Base-by-base conservation (phyloP, 257 asterid species). In the Perilla frutescens region DNA sequence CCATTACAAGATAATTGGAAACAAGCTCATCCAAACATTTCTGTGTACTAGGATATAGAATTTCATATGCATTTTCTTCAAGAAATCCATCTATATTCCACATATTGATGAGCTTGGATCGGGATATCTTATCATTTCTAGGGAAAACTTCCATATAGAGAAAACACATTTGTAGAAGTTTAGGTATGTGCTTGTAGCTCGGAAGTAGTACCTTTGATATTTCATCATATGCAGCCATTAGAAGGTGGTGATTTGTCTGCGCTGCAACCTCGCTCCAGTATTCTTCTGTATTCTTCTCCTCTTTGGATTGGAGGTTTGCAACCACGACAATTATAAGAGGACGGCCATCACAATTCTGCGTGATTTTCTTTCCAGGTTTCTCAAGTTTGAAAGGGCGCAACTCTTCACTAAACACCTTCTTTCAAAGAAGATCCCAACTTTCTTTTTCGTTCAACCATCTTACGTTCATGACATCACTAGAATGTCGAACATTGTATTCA, bases 121-220 rank as follows among this genome's bases (percentile, higher is more conserved):
- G n/a, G 3, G 62, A 51, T 15, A 80, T 80, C 36, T 29, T n/a
- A 12, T 7, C 7, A 5, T 55, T 14, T 37, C 13, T 47, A 7
- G 69, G 65, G 10, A 80, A 75, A 64, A 40, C 71, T 20, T 79
- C 79, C 58, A 80, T 40, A 14, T 72, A 72, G 12, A 80, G 80
- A 49, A 80, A 80, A 12, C 73, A 71, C 5, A 59, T 32, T 20
- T 44, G 59, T n/a, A 77, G 47, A 61, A 31, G 20, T 31, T 53
- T 49, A 40, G 81, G 81, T 43, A 83, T 34, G 65, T 67, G 36
- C 2, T 26, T 15, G 3, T 76, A 81, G 51, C 85, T 77, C 2
- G 73, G 60, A 47, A 51, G 44, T 26, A 80, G 37, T 11, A 54
- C 58, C 58, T 62, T 13, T 13, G 29, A 68, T 44, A 76, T 67